Conservation (phyloP, 2,329 filamentous ascomycete genomes). For the Tolypocladium ophioglossoides region DNA sequence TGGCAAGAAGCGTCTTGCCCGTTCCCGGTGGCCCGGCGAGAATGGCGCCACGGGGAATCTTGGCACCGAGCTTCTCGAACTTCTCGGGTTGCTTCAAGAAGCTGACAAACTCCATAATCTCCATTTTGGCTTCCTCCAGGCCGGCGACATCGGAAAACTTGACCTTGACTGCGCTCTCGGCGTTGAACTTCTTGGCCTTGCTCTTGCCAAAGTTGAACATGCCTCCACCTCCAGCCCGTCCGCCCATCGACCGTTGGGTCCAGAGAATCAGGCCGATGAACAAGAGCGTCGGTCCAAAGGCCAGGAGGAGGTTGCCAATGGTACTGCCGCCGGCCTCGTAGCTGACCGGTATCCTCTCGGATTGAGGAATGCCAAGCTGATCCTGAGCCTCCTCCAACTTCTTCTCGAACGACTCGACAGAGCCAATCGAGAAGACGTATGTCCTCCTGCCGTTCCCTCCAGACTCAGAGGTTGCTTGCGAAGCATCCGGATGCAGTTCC, state of each 20-base stretch:
- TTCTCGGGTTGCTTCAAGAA: slow-evolving; percentile 90
- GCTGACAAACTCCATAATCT: slow-evolving; percentile 99
- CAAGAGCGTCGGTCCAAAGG: slow-evolving; percentile 77
- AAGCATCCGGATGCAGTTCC: slow-evolving; percentile 65
- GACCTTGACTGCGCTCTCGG: slow-evolving; percentile 91
- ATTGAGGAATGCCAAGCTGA: slow-evolving; percentile 72
- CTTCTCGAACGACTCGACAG: slow-evolving; percentile 84
- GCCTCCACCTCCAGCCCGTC: slow-evolving; percentile 55
- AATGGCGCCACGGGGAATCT: slow-evolving; percentile 95
- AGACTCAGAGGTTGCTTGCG: slow-evolving; percentile 28
- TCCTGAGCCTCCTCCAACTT: slow-evolving; percentile 80
- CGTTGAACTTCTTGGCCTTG: slow-evolving; percentile 93
- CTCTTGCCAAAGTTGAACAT: slow-evolving; percentile 96
- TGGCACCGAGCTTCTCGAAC: slow-evolving; percentile 89
- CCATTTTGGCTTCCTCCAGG: slow-evolving; percentile 94
- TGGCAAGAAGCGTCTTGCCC: slow-evolving; percentile 93
- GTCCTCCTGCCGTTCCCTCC: slow-evolving; percentile 17
- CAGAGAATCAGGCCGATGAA: slow-evolving; percentile 77
- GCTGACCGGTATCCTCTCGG: slow-evolving; percentile 87
- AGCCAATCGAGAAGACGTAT: slow-evolving; percentile 94
- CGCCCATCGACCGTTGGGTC: slow-evolving; percentile 64
- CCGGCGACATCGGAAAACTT: slow-evolving; percentile 96
- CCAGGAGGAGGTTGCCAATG: slow-evolving; percentile 62
- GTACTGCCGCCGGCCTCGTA: slow-evolving; percentile 70
- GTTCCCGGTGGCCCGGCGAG: slow-evolving; percentile 96